phyloP scores from a whole-genome alignment of 352 stramenopile species.

The Pythium rhizo-oryzae region DNA sequence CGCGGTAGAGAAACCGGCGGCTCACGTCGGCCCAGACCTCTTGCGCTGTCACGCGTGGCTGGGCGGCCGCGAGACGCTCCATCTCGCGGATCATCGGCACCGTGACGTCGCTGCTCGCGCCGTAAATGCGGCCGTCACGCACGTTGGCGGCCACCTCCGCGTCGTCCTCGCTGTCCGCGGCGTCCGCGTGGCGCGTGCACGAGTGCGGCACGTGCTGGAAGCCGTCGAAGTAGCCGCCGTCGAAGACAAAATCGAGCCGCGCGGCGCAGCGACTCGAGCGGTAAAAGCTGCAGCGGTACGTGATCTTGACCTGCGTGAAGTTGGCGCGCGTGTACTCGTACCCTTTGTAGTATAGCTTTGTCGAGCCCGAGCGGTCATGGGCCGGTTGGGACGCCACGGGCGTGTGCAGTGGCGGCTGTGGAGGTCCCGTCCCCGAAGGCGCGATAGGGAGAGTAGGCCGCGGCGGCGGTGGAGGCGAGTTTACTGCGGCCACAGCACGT shows the following conservation, averaged over 20 bases:
- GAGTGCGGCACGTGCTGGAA: constrained; percentile 7
- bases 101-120: background rate
- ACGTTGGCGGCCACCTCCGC: background rate
- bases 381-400: background rate
- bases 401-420: background rate
- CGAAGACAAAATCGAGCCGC: constrained; percentile 1
- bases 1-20: background rate
- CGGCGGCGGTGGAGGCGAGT: no score
- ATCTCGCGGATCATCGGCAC: background rate
- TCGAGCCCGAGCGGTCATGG: background rate
- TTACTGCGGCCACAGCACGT: background rate
- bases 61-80: background rate
- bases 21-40: constrained; percentile 14
- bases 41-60: background rate
- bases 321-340: constrained; percentile 12
- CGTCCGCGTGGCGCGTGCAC: background rate
- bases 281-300: constrained; percentile 16
- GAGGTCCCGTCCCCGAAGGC: no score
- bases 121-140: background rate
- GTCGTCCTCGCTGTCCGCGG: background rate
- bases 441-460: background rate
- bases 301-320: constrained; percentile 8
- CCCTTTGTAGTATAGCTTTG: constrained; percentile 8
- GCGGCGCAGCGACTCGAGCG: background rate
- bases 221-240: background rate